Conservation (phyloP, 2,329 filamentous ascomycete genomes). For the Diaporthe australafricana region DNA sequence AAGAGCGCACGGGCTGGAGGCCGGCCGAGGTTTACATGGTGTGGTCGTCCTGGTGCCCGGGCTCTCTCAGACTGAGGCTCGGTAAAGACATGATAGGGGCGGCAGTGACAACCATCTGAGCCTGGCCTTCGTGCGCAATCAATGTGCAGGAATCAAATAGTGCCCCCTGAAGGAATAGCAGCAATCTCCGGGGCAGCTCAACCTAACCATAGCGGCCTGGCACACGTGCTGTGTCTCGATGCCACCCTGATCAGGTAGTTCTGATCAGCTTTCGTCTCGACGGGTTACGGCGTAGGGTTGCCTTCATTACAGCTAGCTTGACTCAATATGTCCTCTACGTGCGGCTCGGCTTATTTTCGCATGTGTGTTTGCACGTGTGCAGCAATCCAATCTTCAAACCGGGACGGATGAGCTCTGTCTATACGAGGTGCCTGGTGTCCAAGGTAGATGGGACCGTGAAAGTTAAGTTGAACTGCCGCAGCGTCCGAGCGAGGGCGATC, state of each 20-base stretch:
- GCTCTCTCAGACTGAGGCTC: background rate
- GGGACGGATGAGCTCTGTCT: background rate
- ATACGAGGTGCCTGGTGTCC: background rate
- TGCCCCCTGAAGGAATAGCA: background rate
- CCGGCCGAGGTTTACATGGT: background rate
- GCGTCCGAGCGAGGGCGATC: conserved; percentile 7
- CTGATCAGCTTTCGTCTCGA: no score
- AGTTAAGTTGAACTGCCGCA: background rate
- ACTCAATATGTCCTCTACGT: background rate
- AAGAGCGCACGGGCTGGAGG: background rate
- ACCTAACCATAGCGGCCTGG: no score
- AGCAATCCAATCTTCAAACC: background rate
- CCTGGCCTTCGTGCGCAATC: background rate
- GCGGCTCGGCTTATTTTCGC: background rate
- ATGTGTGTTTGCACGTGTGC: background rate
- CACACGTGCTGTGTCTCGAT: background rate
- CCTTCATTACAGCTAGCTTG: no score
- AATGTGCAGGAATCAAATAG: background rate
- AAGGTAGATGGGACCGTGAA: background rate
- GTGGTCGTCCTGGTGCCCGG: background rate
- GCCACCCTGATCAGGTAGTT: no score
- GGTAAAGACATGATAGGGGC: no score
- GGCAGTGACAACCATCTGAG: no score
- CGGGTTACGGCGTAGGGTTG: no score
- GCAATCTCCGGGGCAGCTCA: background rate